phyloP scores from a whole-genome alignment of 2,329 filamentous ascomycete genomes.

The Blastomyces emzantsi region DNA sequence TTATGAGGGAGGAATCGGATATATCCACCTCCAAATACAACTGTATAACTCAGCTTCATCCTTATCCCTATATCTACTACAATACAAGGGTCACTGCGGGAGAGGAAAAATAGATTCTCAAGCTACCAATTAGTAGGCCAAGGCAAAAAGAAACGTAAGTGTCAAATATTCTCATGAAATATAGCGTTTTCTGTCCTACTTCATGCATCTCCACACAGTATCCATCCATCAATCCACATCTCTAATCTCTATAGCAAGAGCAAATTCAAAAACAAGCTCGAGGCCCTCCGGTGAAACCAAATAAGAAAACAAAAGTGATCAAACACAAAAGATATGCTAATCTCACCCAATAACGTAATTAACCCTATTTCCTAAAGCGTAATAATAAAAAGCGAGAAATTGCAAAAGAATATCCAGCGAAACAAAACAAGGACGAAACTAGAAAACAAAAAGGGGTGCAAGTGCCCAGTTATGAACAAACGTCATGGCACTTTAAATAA shows the following conservation, averaged over 20 bases:
- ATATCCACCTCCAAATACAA: background rate
- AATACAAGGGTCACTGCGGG: too few species aligned
- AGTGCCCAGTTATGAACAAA: background rate
- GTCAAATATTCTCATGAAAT: background rate
- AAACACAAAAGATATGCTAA: background rate
- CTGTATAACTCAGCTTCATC: too few species aligned
- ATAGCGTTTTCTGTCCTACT: background rate
- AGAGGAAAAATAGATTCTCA: background rate
- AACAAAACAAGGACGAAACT: background rate
- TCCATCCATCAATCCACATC: background rate
- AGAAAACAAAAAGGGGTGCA: background rate
- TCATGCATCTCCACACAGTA: background rate
- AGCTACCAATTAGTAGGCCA: background rate
- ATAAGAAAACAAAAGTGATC: background rate
- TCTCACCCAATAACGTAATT: background rate
- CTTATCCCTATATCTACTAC: too few species aligned
- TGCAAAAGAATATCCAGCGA: background rate
- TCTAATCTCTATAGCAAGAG: background rate
- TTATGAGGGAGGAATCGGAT: background rate
- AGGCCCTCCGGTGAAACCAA: background rate
- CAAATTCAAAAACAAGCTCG: background rate
- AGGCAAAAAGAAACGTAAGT: background rate
- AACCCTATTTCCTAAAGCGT: background rate
- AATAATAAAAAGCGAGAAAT: background rate
- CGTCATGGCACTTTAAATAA: background rate